A percentile compares a stretch with the other conserved stretches of the same genome.
Conservation (phyloP, 192 early-diverging fungal species). For the Backusella luteola region DNA sequence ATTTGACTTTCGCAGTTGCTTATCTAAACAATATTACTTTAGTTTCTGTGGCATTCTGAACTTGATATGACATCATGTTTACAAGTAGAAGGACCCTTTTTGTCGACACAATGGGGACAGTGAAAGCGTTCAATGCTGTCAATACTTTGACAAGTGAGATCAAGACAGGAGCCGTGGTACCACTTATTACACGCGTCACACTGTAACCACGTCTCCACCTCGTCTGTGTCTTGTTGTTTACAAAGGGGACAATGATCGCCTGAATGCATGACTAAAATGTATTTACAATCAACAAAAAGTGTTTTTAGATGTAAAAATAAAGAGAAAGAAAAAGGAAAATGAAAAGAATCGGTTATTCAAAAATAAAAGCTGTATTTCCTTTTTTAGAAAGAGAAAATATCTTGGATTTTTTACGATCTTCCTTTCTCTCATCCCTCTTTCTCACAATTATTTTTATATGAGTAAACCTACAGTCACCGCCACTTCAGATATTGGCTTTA, state of each 20-base stretch:
- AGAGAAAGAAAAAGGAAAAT: no score
- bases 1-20: conserved; percentile 55
- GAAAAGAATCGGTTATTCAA: no score
- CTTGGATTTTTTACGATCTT: no score
- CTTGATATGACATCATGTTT: not conserved
- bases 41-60: no score
- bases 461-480: conserved; percentile 16
- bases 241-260: not conserved
- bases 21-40: conserved; percentile 19
- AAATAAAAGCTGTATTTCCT: no score
- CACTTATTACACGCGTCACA: conserved; percentile 66
- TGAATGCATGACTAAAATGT: not conserved
- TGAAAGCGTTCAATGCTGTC: conserved; percentile 65
- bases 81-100: conserved; percentile 60
- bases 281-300: not conserved
- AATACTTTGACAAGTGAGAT: conserved; percentile 51
- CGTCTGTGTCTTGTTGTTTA: not conserved
- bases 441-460: not conserved
- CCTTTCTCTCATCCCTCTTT: no score
- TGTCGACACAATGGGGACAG: conserved; percentile 52
- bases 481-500: conserved; percentile 29
- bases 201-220: conserved; percentile 49
- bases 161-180: conserved; percentile 67
- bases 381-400: no score
- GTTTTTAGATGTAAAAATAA: not conserved